Evolutionary conservation across 306 rosid species (phyloP).

Genomic region (Macrotyloma uniflorum): DNA sequence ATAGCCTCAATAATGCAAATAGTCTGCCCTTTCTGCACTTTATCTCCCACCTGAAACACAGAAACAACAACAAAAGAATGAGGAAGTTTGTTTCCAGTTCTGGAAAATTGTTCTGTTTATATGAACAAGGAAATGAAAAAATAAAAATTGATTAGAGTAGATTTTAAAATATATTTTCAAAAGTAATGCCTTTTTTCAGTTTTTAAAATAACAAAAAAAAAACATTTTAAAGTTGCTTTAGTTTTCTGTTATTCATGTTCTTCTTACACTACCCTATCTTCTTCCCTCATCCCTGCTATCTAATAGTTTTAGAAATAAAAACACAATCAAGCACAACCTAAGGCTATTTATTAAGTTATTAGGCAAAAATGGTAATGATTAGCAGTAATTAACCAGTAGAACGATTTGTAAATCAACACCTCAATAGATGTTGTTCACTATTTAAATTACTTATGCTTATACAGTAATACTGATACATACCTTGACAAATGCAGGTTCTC

Average conservation of each 20-base stretch:
- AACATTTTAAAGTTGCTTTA: background rate
- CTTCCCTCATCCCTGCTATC: too few species aligned
- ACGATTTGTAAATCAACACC: background rate
- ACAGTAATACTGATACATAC: slow-evolving; percentile 41
- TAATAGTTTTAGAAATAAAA: too few species aligned
- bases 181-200: too few species aligned
- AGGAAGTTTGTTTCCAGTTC: too few species aligned
- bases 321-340: background rate
- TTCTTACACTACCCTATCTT: background rate
- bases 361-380: background rate
- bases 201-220: too few species aligned
- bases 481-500: slow-evolving; percentile 90
- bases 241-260: background rate
- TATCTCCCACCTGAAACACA: slow-evolving; percentile 91
- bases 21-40: slow-evolving; percentile 90
- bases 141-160: too few species aligned
- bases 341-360: slow-evolving; percentile 10
- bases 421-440: background rate
- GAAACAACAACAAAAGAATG: too few species aligned
- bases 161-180: too few species aligned
- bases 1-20: slow-evolving; percentile 94
- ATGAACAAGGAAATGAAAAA: too few species aligned
- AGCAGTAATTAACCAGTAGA: slow-evolving; percentile 3
- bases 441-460: background rate
- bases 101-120: too few species aligned